phyloP scores from a whole-genome alignment of 371 early-diverging fungal genomes.

The Astathelohania contejeani region DNA sequence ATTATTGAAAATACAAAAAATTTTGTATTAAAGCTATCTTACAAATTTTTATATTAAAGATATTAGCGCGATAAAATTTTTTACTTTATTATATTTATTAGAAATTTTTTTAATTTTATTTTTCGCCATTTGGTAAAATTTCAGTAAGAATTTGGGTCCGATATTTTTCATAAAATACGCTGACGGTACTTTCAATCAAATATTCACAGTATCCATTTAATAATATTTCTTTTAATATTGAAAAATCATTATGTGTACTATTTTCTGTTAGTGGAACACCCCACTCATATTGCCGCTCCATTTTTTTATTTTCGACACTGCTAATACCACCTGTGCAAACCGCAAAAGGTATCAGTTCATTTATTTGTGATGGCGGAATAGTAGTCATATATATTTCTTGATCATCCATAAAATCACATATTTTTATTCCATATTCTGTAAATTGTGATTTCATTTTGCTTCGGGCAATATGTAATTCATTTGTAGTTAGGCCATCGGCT shows the following conservation, averaged over 20 bases:
- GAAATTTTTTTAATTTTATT: no score
- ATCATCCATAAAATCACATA: slow-evolving; percentile 42
- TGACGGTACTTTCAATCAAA: slow-evolving; percentile 41
- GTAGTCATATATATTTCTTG: slow-evolving; percentile 14
- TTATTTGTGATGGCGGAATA: slow-evolving; percentile 18
- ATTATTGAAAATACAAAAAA: no score
- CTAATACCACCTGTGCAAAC: no score
- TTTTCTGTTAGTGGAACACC: slow-evolving; percentile 32
- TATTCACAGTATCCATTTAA: slow-evolving; percentile 27
- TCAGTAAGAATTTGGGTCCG: slow-evolving; percentile 32
- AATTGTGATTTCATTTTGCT: slow-evolving; percentile 35
- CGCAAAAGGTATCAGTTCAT: background rate
- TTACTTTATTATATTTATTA: no score
- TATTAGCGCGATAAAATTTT: no score
- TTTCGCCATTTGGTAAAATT: slow-evolving; percentile 4
- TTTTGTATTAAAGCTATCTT: no score
- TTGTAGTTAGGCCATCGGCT: slow-evolving; percentile 40
- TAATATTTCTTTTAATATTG: slow-evolving; percentile 36
- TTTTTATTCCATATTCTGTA: slow-evolving; percentile 27
- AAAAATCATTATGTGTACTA: slow-evolving; percentile 37
- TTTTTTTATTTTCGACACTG: background rate
- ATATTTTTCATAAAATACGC: slow-evolving; percentile 50
- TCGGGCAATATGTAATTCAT: slow-evolving; percentile 28
- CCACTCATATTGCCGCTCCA: slow-evolving; percentile 14
- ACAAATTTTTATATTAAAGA: no score